phyloP scores from a whole-genome alignment of 2,329 filamentous ascomycete genomes.

The Dichotomopilus funicola region DNA sequence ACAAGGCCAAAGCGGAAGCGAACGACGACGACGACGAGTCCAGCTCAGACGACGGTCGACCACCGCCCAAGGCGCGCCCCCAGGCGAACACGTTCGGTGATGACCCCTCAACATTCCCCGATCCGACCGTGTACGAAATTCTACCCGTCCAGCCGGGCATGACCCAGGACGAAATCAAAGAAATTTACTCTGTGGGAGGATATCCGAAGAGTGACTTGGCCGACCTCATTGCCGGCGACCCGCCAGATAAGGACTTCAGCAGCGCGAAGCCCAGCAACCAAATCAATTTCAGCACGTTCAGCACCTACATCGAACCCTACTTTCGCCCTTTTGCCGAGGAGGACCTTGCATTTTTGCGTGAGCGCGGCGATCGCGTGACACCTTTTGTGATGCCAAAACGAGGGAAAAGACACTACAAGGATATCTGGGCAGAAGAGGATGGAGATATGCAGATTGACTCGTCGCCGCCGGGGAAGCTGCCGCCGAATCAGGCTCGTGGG shows the following conservation, averaged over 20 bases:
- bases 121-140: constrained; percentile 94
- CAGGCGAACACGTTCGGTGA: constrained; percentile 86
- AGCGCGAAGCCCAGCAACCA: constrained; percentile 90
- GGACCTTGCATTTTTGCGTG: constrained; percentile 85
- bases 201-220: constrained; percentile 77
- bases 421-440: constrained; percentile 93
- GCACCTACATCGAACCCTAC: constrained; percentile 86
- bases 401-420: constrained; percentile 77
- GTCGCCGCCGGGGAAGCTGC: constrained; percentile 51
- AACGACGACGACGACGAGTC: constrained; percentile 38
- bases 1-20: constrained; percentile 33
- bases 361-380: constrained; percentile 74
- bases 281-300: constrained; percentile 88
- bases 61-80: constrained; percentile 58
- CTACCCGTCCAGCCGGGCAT: constrained; percentile 66
- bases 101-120: constrained; percentile 82
- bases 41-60: constrained; percentile 52
- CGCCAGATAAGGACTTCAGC: constrained; percentile 92
- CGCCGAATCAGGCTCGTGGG: constrained; percentile 76
- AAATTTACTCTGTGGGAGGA: constrained; percentile 78
- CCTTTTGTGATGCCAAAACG: constrained; percentile 83
- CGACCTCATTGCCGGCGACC: constrained; percentile 79
- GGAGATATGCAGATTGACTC: constrained; percentile 69
- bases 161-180: constrained; percentile 76
- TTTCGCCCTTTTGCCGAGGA: constrained; percentile 87